These are phyloP conservation scores for Hymenoscyphus occultus DNA, from an alignment of 2,329 filamentous ascomycete genomes.

Conservation along the genomic window DNA sequence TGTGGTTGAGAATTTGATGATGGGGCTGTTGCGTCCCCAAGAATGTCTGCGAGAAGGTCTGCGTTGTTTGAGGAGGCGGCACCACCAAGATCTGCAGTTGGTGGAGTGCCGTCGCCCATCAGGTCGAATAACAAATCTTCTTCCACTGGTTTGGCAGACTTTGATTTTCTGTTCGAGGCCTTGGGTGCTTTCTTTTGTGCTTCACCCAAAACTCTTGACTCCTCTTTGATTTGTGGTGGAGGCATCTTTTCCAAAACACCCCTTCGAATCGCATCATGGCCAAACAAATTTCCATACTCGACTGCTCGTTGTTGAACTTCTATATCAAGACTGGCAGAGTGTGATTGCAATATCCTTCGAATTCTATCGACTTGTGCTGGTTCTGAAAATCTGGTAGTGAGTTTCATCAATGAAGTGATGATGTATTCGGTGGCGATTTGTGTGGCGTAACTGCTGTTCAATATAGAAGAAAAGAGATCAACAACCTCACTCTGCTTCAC, in stretches of 20 bases:
- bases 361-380: conserved; percentile 83
- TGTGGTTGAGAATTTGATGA: conserved; percentile 49
- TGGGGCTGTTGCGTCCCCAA: conserved; percentile 65
- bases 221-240: conserved; percentile 92
- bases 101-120: conserved; percentile 77
- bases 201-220: conserved; percentile 85
- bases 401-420: conserved; percentile 88
- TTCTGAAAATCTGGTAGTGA: conserved; percentile 84
- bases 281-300: conserved; percentile 94
- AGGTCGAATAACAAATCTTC: conserved; percentile 89
- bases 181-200: conserved; percentile 67
- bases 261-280: conserved; percentile 78
- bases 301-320: conserved; percentile 96
- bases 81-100: conserved; percentile 66
- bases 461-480: conserved; percentile 85
- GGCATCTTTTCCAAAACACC: conserved; percentile 98
- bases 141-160: conserved; percentile 78
- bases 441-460: conserved; percentile 91
- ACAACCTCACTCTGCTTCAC: conserved; percentile 88
- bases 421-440: conserved; percentile 95
- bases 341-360: conserved; percentile 69
- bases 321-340: conserved; percentile 86
- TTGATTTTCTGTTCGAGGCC: conserved; percentile 70
- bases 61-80: conserved; percentile 72
- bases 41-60: conserved; percentile 86